phyloP scores from a whole-genome alignment of 768 basidiomycete species.

The Mycena albidolilacea region DNA sequence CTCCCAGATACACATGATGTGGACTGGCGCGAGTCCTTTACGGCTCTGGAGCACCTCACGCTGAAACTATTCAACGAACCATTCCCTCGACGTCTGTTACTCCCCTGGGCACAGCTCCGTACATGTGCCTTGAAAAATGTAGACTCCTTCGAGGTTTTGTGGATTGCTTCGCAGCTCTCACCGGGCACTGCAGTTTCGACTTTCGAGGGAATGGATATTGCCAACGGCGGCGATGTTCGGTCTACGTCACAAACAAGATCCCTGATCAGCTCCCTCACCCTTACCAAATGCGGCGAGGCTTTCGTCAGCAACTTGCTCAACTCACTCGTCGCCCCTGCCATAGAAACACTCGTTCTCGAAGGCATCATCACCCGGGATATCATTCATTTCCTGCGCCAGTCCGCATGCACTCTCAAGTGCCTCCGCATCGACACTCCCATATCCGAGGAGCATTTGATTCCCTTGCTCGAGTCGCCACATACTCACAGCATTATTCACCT shows the following conservation, averaged over 20 bases:
- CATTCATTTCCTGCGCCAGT: neutral
- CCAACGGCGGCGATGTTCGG: no score
- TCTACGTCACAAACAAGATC: neutral
- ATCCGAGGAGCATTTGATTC: neutral
- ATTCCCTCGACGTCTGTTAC: neutral
- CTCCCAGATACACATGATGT: neutral
- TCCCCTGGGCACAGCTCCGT: conserved; percentile 18
- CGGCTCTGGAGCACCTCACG: conserved; percentile 3
- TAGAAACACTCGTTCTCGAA: neutral
- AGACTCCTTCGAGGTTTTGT: neutral
- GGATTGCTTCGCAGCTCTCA: neutral
- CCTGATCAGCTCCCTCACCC: conserved; percentile 1
- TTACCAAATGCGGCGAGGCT: neutral
- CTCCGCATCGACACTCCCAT: conserved; percentile 2
- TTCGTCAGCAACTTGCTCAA: neutral
- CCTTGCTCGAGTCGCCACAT: neutral
- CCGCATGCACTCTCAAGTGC: neutral
- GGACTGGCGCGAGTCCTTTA: neutral
- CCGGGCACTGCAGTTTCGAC: neutral
- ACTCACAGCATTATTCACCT: neutral
- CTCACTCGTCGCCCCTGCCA: neutral
- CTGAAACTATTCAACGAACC: neutral
- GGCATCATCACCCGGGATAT: neutral
- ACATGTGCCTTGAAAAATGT: neutral
- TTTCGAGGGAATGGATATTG: no score